Evolutionary conservation across 768 basidiomycete genomes (phyloP), one percentile per base, ranked within the genome.

Genomic region (Pisolithus albus): DNA sequence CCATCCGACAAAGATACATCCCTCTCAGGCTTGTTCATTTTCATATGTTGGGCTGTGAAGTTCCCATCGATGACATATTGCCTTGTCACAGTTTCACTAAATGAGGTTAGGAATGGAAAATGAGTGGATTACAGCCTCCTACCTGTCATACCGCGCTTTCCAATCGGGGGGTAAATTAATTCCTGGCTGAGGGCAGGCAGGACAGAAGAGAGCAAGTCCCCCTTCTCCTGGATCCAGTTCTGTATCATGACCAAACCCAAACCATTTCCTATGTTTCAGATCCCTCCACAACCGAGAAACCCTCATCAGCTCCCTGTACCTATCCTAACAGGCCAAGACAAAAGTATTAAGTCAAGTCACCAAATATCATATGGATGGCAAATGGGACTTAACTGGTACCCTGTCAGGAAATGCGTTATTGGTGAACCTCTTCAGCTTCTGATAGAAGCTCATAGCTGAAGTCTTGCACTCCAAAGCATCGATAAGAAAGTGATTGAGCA

Each of bases 1-100:
- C 69, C 69, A 46, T 66, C 57, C 1, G 55, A 58, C 1, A 70
- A 55, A 5, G 46, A 43, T 2, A 69, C 59, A 58, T 69, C 64
- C 7, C 49, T 51, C 5, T 54, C 45, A 4, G 61, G 57, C 7
- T 56, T 51, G 24, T 57, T 56, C 58, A 64, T 62, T n/a, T 56
- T 58, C 21, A 62, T 56, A 30, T 51, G 50, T 23, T 51, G 51
- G 11, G 46, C 50, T 23, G 46, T 56, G 39, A 58, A 58, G 41
- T 53, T 58, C 2, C 56, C 56, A 52, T 58, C 55, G 7, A 47
- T 23, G 7, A 46, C 47, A 36, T 50, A 51, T 19, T 28, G 38
- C 30, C 18, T 16, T 16, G 36, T 52, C n/a, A 48, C 45, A 19
- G 40, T 28, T 7, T 48, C 43, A 32, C 55, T 52, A 34, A 44